Conservation (phyloP, 2,329 filamentous ascomycete species). For the Exophiala oligosperma region DNA sequence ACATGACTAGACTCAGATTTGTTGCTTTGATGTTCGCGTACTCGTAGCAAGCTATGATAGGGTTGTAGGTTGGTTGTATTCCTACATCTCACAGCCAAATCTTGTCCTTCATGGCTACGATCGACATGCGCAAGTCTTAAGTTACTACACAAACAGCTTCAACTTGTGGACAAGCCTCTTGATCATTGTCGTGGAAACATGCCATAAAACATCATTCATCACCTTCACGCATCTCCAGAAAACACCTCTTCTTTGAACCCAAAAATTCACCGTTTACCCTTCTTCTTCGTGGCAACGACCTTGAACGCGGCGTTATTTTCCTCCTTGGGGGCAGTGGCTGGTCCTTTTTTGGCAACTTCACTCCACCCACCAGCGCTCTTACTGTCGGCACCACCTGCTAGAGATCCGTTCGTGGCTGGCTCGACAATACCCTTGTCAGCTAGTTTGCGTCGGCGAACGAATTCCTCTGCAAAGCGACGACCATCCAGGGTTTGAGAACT, state of each 20-base stretch:
- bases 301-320: constrained; percentile 65
- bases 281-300: constrained; percentile 90
- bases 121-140: background rate
- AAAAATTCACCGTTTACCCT: constrained; percentile 61
- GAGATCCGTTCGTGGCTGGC: constrained; percentile 53
- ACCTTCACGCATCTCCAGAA: no score
- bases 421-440: constrained; percentile 88
- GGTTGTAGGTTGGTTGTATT: no score
- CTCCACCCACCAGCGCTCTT: constrained; percentile 75
- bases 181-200: background rate
- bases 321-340: constrained; percentile 49
- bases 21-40: no score
- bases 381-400: constrained; percentile 42
- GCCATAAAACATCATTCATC: background rate
- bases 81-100: background rate
- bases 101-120: background rate
- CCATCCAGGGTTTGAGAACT: constrained; percentile 88
- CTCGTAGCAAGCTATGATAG: no score
- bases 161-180: background rate
- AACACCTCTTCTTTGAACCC: background rate
- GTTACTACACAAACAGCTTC: background rate
- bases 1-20: no score
- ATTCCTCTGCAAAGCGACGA: constrained; percentile 91
- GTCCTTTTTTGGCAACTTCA: constrained; percentile 94
- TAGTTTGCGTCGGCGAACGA: constrained; percentile 85